Conservation (phyloP, 148 eudicot species). For the Diospyros lotus region DNA sequence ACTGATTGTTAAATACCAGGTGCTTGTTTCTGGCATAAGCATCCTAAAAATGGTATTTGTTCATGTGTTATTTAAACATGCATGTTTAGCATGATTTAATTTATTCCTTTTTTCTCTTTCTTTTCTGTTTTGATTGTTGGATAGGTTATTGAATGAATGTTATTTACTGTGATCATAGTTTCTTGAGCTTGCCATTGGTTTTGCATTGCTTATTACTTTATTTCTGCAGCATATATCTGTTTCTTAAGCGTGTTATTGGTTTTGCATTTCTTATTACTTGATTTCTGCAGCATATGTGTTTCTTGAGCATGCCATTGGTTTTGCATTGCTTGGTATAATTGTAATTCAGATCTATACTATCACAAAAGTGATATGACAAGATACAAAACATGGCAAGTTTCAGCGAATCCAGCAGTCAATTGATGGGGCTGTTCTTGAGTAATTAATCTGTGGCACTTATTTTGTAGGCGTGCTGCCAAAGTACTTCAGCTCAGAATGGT, state of each 20-base stretch:
- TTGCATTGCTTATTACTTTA: no score
- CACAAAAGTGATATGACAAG: no score
- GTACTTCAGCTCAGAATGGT: conserved; percentile 71
- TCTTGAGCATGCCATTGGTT: background rate
- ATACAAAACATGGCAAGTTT: no score
- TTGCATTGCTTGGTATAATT: no score
- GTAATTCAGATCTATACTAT: no score
- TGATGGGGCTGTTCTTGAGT: background rate
- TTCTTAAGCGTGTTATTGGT: background rate
- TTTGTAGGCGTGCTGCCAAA: conserved; percentile 61
- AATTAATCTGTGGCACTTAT: conserved; percentile 10
- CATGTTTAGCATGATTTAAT: background rate
- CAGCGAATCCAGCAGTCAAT: no score
- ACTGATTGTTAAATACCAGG: no score
- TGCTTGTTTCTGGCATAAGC: no score
- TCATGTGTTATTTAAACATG: background rate
- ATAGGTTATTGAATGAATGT: no score
- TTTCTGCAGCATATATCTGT: no score
- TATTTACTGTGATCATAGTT: background rate
- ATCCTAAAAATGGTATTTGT: background rate
- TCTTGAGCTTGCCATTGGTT: no score
- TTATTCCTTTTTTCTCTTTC: background rate
- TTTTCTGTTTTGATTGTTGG: no score
- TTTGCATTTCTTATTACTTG: background rate
- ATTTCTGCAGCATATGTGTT: background rate